Conservation (phyloP, 163 green algal species). For the Chlorella variabilis region DNA sequence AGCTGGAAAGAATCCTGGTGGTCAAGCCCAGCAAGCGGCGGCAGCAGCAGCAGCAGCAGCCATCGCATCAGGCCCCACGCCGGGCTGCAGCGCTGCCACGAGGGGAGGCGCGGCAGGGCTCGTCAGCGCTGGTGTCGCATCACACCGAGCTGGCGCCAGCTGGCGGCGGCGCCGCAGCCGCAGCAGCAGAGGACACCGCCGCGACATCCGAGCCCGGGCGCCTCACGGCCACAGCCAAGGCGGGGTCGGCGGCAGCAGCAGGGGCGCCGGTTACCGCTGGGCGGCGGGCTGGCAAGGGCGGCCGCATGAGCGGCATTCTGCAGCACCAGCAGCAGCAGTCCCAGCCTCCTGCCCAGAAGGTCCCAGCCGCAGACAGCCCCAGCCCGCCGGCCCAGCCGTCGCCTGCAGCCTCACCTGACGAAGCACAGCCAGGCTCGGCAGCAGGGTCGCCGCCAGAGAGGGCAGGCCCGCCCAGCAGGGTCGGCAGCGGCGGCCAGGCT, state of each 20-base stretch:
- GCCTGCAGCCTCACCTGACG: too few species aligned
- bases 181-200: not conserved
- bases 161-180: not conserved
- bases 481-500: too few species aligned
- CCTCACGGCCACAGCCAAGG: not conserved
- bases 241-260: not conserved
- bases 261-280: too few species aligned
- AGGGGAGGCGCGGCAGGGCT: too few species aligned
- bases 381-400: too few species aligned
- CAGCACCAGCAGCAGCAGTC: not conserved
- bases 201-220: not conserved
- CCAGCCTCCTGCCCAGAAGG: too few species aligned
- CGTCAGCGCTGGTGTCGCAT: conserved; percentile 15
- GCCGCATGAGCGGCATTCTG: not conserved
- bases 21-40: too few species aligned
- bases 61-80: not conserved
- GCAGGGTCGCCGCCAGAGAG: too few species aligned
- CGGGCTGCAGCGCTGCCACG: not conserved
- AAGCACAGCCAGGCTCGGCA: too few species aligned
- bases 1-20: conserved; percentile 21
- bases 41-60: not conserved
- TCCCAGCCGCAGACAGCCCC: too few species aligned
- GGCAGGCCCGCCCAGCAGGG: too few species aligned
- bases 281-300: not conserved
- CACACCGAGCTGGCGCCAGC: conserved; percentile 21